phyloP scores from a whole-genome alignment of 495 filamentous ascomycete species.

The Hypoxylon subgilvum region DNA sequence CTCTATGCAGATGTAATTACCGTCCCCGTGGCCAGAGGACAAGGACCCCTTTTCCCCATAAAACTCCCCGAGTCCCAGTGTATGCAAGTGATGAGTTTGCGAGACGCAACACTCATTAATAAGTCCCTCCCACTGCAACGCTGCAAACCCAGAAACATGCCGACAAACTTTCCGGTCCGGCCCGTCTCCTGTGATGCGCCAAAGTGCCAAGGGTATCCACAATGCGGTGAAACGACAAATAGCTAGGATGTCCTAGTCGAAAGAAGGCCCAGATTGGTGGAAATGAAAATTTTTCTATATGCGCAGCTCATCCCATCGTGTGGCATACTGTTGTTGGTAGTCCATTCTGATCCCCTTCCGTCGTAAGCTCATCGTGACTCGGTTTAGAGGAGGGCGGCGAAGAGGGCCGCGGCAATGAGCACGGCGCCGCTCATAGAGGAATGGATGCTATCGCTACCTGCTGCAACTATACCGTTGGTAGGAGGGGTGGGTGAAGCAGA shows the following conservation, averaged over 20 bases:
- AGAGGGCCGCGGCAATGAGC: slow-evolving; percentile 19
- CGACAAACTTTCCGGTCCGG: slow-evolving; percentile 7
- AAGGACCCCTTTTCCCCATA: background rate
- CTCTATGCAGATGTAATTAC: slow-evolving; percentile 9
- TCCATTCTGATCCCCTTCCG: background rate
- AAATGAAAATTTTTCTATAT: slow-evolving; percentile 9
- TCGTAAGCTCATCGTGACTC: background rate
- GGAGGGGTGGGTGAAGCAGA: slow-evolving; percentile 27
- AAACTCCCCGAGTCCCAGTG: slow-evolving; percentile 9
- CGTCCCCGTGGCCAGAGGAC: background rate
- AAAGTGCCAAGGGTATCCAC: slow-evolving; percentile 37
- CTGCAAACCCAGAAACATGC: slow-evolving; percentile 11
- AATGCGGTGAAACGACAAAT: slow-evolving; percentile 12
- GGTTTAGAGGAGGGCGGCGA: slow-evolving; percentile 31
- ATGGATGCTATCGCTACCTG: slow-evolving; percentile 16
- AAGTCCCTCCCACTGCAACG: slow-evolving; percentile 8
- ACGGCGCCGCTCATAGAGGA: slow-evolving; percentile 7
- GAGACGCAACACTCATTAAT: slow-evolving; percentile 12
- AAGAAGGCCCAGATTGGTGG: background rate
- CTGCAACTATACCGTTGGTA: slow-evolving; percentile 16
- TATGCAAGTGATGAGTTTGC: slow-evolving; percentile 3
- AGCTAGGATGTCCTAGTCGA: slow-evolving; percentile 4
- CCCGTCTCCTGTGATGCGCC: slow-evolving; percentile 7
- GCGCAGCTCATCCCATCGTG: slow-evolving; percentile 29
- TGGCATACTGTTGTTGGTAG: slow-evolving; percentile 3